phyloP scores from a whole-genome alignment of 768 basidiomycete genomes.

The Suillus americanus region DNA sequence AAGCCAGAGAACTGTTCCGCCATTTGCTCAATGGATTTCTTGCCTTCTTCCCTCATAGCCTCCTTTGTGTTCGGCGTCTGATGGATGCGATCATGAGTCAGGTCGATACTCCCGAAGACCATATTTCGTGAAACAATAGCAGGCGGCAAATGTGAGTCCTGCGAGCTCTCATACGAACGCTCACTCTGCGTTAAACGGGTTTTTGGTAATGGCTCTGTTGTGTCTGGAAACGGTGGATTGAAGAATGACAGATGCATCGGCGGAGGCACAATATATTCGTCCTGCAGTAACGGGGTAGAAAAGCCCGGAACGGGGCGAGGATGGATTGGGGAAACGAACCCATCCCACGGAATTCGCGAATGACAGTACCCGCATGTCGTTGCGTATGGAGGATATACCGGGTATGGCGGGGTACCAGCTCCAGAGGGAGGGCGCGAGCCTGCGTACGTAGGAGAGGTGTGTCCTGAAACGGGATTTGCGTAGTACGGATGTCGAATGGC shows the following conservation, averaged over 20 bases:
- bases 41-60: slow-evolving; percentile 8
- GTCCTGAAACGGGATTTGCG: slow-evolving; percentile 20
- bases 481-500: slow-evolving; percentile 25
- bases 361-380: slow-evolving; percentile 31
- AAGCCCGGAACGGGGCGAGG: not conserved
- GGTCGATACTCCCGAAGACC: slow-evolving; percentile 53
- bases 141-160: not conserved
- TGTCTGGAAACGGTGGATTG: not conserved
- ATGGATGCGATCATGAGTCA: slow-evolving; percentile 9
- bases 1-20: slow-evolving; percentile 37
- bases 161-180: not conserved
- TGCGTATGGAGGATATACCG: slow-evolving; percentile 35
- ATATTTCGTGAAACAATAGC: slow-evolving; percentile 30
- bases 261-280: not conserved
- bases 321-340: not conserved
- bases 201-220: not conserved
- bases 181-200: not conserved
- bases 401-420: slow-evolving; percentile 34
- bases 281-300: slow-evolving; percentile 8
- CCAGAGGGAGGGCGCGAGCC: slow-evolving; percentile 21
- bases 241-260: not conserved
- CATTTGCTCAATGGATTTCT: slow-evolving; percentile 17
- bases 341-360: slow-evolving; percentile 41
- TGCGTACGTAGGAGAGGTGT: slow-evolving; percentile 25
- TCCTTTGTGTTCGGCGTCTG: slow-evolving; percentile 6